Percentiles rank a stretch among this genome's conserved stretches.
Evolutionary conservation across 768 basidiomycete genomes (phyloP).

Genomic region (Saitozyma podzolica): DNA sequence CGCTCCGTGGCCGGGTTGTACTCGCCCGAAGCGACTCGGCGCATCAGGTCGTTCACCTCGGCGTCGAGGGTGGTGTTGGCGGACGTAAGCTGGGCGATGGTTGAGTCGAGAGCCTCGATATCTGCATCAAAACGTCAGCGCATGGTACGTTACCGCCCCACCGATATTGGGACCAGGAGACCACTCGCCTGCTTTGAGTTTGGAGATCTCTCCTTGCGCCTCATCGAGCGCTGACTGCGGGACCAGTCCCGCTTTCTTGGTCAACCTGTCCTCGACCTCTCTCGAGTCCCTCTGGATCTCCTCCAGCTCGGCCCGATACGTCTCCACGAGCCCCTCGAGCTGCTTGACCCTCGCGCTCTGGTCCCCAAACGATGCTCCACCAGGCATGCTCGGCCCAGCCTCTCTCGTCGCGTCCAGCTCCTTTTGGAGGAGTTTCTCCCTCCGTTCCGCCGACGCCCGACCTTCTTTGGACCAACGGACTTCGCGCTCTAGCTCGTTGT

Average conservation of each 20-base stretch:
- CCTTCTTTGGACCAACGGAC: constrained; percentile 49
- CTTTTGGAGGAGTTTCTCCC: constrained; percentile 36
- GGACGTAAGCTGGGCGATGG: constrained; percentile 38
- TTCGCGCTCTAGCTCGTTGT: constrained; percentile 42
- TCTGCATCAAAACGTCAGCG: constrained; percentile 14
- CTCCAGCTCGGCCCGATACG: constrained; percentile 35
- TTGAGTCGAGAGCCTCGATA: constrained; percentile 29
- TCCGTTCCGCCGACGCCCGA: constrained; percentile 32
- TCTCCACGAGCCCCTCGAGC: constrained; percentile 34
- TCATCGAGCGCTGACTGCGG: constrained; percentile 26
- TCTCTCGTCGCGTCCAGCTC: constrained; percentile 29
- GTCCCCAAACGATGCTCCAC: constrained; percentile 14
- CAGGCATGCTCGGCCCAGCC: constrained; percentile 14
- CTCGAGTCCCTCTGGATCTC: constrained; percentile 36
- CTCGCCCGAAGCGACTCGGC: constrained; percentile 48
- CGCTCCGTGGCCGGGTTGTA: constrained; percentile 46
- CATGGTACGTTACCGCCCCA: not conserved
- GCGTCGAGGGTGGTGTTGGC: constrained; percentile 45
- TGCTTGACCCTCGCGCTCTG: constrained; percentile 22
- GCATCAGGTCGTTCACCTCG: constrained; percentile 47
- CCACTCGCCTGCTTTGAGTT: constrained; percentile 33
- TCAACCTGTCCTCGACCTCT: constrained; percentile 35
- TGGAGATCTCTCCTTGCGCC: constrained; percentile 15
- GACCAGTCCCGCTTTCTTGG: constrained; percentile 38
- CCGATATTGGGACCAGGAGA: not conserved